Base-by-base conservation (phyloP, 1,284 basidiomycete species). In the Veloboletus limbatus region DNA sequence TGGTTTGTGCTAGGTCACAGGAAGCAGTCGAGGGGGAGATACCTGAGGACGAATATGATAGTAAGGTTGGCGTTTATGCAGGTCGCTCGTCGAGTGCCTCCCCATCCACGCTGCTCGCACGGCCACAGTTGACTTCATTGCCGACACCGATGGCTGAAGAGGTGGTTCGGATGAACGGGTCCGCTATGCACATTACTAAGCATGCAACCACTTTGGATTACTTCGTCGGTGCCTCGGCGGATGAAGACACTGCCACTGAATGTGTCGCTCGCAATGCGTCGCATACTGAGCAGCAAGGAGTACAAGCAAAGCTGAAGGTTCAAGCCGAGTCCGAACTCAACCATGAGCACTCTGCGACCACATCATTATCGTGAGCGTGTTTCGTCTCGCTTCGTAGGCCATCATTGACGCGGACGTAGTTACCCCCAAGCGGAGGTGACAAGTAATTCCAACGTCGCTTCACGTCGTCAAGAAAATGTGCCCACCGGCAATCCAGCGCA, bases 321-420 rank as follows among this genome's bases (percentile, higher is more conserved):
- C 17, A 40, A 17, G 14, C 16, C 25, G 35, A 46, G 21, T 7
- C 30, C 1, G 14, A 18, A 4, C 24, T 37, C 11, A 7, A 14
- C 9, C 9, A 33, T 24, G 22, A 34, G 11, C 33, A 18, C 2
- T 47, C 39, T 18, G 33, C 14, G 4, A 28, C 11, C 8, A 24
- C 8, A 11, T 27, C 21, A 8, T 11, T 26, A 31, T 16, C 16
- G 54, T 55, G 21, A 56, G 52, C 3, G 0, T 25, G 28, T 35
- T 32, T 22, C 2, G 4, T 35, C n/a, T 24, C 7, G 2, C 2
- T n/a, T 36, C 26, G 5, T 9, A 16, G 8, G 20, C 3, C 10
- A 11, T 38, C 3, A 17, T 40, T 55, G 14, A 58, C 8, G 14
- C 8, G n/a, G 13, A 21, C 7, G 7, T 26, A 57, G 55, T 3